These are phyloP conservation scores for Neurospora sp. DNA, from an alignment of 495 filamentous ascomycete species.

Conservation along the genomic window DNA sequence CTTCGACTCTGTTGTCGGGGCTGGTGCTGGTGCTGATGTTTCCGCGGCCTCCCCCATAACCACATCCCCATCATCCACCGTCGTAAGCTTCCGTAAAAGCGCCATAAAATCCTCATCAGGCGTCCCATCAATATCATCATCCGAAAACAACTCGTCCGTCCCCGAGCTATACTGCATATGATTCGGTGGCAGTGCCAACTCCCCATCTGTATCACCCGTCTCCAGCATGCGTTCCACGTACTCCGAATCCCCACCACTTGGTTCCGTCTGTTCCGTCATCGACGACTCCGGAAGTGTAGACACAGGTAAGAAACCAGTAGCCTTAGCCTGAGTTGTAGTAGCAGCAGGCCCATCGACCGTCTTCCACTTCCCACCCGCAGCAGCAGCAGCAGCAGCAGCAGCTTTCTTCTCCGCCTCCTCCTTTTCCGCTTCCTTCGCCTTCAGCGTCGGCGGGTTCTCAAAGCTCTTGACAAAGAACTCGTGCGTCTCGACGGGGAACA, in stretches of 20 bases:
- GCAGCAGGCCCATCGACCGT: slow-evolving; percentile 45
- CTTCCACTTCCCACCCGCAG: slow-evolving; percentile 51
- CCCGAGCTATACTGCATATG: slow-evolving; percentile 15
- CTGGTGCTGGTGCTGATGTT: slow-evolving; percentile 11
- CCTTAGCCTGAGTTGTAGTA: slow-evolving; percentile 27
- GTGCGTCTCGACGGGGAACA: slow-evolving; percentile 68
- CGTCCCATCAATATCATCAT: slow-evolving; percentile 19
- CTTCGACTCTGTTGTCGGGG: slow-evolving; percentile 6
- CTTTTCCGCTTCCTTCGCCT: slow-evolving; percentile 31
- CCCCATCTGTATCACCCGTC: slow-evolving; percentile 27
- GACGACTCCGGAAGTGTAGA: slow-evolving; percentile 7
- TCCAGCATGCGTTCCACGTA: slow-evolving; percentile 21
- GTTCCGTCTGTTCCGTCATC: too few species aligned
- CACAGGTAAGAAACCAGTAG: slow-evolving; percentile 25
- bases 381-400: not conserved
- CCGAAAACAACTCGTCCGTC: slow-evolving; percentile 14
- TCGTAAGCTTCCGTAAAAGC: slow-evolving; percentile 1
- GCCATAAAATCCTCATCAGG: slow-evolving; percentile 18
- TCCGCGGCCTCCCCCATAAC: slow-evolving; percentile 9
- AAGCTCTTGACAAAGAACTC: slow-evolving; percentile 66
- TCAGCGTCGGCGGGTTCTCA: slow-evolving; percentile 57
- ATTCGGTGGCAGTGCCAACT: slow-evolving; percentile 6
- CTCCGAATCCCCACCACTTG: not conserved
- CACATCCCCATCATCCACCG: slow-evolving; percentile 2
- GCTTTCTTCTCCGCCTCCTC: slow-evolving; percentile 46